These are phyloP conservation scores for Mycena amicta DNA, from an alignment of 768 basidiomycete genomes.

Conservation along the genomic window DNA sequence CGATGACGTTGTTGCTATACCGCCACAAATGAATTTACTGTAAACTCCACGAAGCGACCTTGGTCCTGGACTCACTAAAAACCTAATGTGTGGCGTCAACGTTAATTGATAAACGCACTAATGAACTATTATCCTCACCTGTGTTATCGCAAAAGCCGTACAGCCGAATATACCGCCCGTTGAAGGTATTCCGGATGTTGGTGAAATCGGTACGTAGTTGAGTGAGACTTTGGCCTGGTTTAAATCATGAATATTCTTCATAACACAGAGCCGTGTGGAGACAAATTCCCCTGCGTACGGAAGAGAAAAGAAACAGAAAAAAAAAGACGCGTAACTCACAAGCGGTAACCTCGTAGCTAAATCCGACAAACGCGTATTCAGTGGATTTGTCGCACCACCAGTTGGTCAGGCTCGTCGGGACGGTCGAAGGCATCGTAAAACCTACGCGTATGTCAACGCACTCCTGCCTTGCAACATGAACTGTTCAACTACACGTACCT, in stretches of 20 bases:
- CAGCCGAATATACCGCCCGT: conserved; percentile 66
- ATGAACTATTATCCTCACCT: too few relatives aligned
- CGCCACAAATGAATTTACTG: background rate
- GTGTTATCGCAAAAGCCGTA: conserved; percentile 49
- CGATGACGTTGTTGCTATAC: conserved; percentile 62
- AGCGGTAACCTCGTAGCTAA: conserved; percentile 72
- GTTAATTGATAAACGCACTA: too few relatives aligned
- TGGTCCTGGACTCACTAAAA: conserved; percentile 52
- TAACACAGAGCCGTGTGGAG: too few relatives aligned
- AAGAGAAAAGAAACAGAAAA: too few relatives aligned
- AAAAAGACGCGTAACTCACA: conserved; percentile 43
- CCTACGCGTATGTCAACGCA: too few relatives aligned
- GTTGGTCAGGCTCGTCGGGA: conserved; percentile 46
- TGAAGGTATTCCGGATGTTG: conserved; percentile 60
- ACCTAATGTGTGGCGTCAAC: too few relatives aligned
- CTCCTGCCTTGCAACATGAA: too few relatives aligned
- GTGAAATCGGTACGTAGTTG: conserved; percentile 58
- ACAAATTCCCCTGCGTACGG: too few relatives aligned
- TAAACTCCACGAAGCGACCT: too few relatives aligned
- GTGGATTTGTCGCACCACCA: conserved; percentile 69
- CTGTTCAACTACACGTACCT: conserved; percentile 18
- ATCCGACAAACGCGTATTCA: conserved; percentile 78
- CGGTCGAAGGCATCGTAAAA: conserved; percentile 56
- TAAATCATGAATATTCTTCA: conserved; percentile 1
- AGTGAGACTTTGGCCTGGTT: conserved; percentile 56